Conservation (phyloP, 805 yeast species). For the Candida incommunis region DNA sequence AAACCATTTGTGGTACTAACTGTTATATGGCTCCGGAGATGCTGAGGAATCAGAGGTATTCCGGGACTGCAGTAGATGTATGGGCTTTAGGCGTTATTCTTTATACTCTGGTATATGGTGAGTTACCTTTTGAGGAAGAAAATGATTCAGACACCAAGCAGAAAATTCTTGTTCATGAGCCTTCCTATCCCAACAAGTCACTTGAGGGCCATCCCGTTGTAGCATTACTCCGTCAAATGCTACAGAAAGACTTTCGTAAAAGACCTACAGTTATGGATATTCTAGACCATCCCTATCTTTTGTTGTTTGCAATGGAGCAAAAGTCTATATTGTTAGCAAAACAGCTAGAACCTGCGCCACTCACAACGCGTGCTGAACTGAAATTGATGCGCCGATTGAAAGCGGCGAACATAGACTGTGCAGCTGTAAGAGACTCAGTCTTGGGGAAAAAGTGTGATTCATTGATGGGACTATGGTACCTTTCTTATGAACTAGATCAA, state of each 20-base stretch:
- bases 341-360: constrained; percentile 29
- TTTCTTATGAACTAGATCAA: constrained; percentile 40
- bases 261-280: constrained; percentile 48
- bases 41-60: constrained; percentile 50
- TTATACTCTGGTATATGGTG: constrained; percentile 71
- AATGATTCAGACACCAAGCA: constrained; percentile 47
- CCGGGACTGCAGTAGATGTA: constrained; percentile 66
- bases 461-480: constrained; percentile 60
- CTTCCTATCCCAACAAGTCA: constrained; percentile 31
- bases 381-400: constrained; percentile 44
- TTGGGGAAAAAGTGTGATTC: constrained; percentile 49
- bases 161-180: constrained; percentile 52
- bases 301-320: constrained; percentile 29
- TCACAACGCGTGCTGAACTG: constrained; percentile 49
- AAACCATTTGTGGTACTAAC: constrained; percentile 86
- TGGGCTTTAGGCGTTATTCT: constrained; percentile 90
- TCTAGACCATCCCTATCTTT: constrained; percentile 35
- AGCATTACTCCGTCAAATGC: constrained; percentile 36
- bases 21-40: constrained; percentile 97
- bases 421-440: constrained; percentile 43
- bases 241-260: constrained; percentile 48
- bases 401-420: constrained; percentile 50
- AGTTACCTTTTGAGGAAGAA: constrained; percentile 84
- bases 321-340: constrained; percentile 24
- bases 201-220: constrained; percentile 17